Percentiles rank a stretch among this genome's conserved stretches.
phyloP scores from a whole-genome alignment of 139 green algal species.

The Tetradesmus lagerheimii region DNA sequence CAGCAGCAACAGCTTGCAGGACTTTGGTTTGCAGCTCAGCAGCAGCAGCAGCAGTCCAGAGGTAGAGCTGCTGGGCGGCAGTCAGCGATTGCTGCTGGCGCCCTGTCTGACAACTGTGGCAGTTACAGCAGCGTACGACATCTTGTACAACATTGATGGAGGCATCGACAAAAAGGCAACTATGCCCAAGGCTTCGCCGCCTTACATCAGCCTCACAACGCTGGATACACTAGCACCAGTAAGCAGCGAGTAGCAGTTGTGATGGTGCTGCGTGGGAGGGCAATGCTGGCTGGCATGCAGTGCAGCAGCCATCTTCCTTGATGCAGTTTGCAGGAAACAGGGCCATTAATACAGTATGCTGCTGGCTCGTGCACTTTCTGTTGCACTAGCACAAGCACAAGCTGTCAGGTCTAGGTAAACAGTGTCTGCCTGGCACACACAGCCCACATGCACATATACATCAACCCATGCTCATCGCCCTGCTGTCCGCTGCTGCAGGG shows the following conservation, averaged over 20 bases:
- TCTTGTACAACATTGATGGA: slow-evolving; percentile 37
- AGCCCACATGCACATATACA: not conserved
- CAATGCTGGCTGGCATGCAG: not conserved
- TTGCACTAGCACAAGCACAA: too few relatives aligned
- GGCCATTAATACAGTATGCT: too few relatives aligned
- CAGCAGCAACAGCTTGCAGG: not conserved
- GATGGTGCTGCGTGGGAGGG: not conserved
- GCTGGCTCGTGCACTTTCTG: too few relatives aligned
- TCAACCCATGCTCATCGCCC: not conserved
- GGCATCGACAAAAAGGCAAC: slow-evolving; percentile 23
- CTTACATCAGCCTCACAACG: not conserved
- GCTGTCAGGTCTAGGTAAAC: too few relatives aligned
- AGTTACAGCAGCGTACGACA: slow-evolving; percentile 20
- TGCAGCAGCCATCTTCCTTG: not conserved
- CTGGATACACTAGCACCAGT: slow-evolving; percentile 38
- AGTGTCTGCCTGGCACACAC: too few relatives aligned
- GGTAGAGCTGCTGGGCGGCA: not conserved
- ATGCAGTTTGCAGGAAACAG: too few relatives aligned
- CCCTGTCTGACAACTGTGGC: slow-evolving; percentile 30
- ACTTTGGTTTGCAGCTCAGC: not conserved
- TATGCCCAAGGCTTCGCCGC: not conserved
- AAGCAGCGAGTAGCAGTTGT: not conserved
- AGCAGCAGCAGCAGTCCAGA: not conserved
- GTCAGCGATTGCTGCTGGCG: not conserved
- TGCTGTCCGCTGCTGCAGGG: not conserved